These are phyloP conservation scores for Ganoderma sinense DNA, from an alignment of 1,284 basidiomycete genomes.

Conservation along the genomic window DNA sequence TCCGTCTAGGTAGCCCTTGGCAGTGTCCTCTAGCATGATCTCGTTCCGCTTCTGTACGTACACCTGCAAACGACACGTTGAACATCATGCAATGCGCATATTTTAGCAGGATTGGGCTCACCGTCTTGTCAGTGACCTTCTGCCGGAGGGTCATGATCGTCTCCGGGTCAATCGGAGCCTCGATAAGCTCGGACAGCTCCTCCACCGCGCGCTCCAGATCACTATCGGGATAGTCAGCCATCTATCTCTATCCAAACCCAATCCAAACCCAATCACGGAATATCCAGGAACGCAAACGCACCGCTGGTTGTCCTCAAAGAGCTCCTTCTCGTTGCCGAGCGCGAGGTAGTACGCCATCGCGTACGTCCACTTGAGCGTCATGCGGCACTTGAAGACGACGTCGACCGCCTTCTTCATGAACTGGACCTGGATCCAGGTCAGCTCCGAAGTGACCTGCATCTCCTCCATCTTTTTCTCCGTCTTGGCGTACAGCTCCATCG, in stretches of 20 bases:
- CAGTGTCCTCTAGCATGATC: constrained; percentile 94
- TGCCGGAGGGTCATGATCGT: constrained; percentile 85
- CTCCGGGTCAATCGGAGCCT: constrained; percentile 89
- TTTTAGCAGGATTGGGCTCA: constrained; percentile 43
- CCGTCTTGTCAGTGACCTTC: constrained; percentile 94
- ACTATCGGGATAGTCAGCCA: constrained; percentile 48
- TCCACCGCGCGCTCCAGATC: constrained; percentile 97
- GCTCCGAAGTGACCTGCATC: constrained; percentile 91
- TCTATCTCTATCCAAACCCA: constrained; percentile 7
- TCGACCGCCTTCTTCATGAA: constrained; percentile 99
- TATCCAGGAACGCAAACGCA: constrained; percentile 42
- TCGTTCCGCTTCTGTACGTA: constrained; percentile 97
- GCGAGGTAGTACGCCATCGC: constrained; percentile 98
- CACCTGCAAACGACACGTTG: constrained; percentile 55
- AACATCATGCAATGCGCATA: constrained; percentile 15
- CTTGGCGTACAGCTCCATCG: constrained; percentile 90
- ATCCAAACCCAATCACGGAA: neutral
- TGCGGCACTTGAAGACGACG: constrained; percentile 88
- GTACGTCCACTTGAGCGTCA: constrained; percentile 99
- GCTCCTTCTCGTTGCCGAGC: constrained; percentile 91
- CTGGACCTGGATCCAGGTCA: constrained; percentile 99
- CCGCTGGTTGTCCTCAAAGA: constrained; percentile 98
- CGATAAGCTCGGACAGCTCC: constrained; percentile 91
- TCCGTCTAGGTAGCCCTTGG: constrained; percentile 89
- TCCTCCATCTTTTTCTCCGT: constrained; percentile 99